Base-by-base conservation (phyloP, 805 yeast species). In the Candida xyloterini region DNA sequence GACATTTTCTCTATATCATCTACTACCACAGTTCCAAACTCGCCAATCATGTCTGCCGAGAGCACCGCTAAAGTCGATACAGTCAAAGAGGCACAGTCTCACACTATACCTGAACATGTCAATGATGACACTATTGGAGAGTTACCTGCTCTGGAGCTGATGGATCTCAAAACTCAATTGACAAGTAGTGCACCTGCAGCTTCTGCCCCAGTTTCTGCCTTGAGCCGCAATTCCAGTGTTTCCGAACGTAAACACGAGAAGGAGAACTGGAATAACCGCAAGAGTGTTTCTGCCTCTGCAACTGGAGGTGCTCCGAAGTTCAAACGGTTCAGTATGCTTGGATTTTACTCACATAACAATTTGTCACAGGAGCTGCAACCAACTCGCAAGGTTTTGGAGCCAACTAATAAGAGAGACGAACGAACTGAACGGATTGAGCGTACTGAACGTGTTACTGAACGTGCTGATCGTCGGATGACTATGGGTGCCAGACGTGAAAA, bases 401-500 rank as follows among this genome's bases (percentile, higher is more conserved):
- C 51, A 15, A 35, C 40, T 35, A 46, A 50, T 32, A 47, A 47
- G 40, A 32, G 24, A 15, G 46, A 43, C 15, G 45, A 40, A 9
- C 27, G 30, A 18, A 6, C 6, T 14, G 14, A 20, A 11, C 16
- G 27, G 15, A 15, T 27, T 15, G 20, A 10, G 20, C 31, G 15
- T 15, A 28, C 25, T 22, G 14, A 30, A n/a, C 33, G 22, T 59
- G 66, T 8, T 7, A 13, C 15, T 7, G 45, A 23, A 11, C 25
- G 56, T 15, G 59, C 68, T 5, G 59, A 70, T 9, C 53, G 62
- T 36, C 62, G 60, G 44, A 53, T 66, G 38, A 48, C 56, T 23
- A 44, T 43, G 42, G 39, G 43, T 7, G 45, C 38, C 35, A 42
- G 27, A 22, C 44, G 26, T 30, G 40, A 30, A 46, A 78, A 74